Conservation (phyloP, 257 asterid genomes). For the Eustoma russellianum region DNA sequence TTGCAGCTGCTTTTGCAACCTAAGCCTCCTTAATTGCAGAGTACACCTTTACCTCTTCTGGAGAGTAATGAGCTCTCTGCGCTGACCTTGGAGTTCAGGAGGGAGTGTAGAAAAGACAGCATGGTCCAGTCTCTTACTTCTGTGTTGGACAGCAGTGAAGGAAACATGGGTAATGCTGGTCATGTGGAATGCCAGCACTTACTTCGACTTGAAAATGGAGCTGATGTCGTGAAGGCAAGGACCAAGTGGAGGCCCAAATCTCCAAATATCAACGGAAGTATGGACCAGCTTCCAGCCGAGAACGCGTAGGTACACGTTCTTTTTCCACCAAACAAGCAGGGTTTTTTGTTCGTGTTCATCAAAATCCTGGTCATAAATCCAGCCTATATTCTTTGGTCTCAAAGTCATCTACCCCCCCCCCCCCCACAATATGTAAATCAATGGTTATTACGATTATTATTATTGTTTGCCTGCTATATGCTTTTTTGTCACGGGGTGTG, state of each 20-base stretch:
- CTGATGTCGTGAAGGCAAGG: constrained; percentile 80
- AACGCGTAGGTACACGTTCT: constrained; percentile 11
- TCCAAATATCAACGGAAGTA: constrained; percentile 27
- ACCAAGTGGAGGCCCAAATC: constrained; percentile 86
- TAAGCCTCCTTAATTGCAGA: constrained; percentile 29
- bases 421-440: constrained; percentile 9
- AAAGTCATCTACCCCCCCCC: neutral
- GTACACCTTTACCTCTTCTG: constrained; percentile 67
- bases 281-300: constrained; percentile 25
- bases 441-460: neutral
- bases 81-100: constrained; percentile 82
- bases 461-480: too few relatives aligned
- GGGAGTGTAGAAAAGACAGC: constrained; percentile 98
- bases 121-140: constrained; percentile 85
- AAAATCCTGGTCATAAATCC: too few relatives aligned
- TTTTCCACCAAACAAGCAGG: too few relatives aligned
- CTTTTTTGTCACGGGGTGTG: too few relatives aligned
- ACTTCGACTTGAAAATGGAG: constrained; percentile 82
- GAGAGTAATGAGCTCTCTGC: constrained; percentile 83
- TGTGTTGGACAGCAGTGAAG: constrained; percentile 33
- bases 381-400: constrained; percentile 10
- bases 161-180: constrained; percentile 32
- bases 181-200: constrained; percentile 78
- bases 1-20: too few relatives aligned
- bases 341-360: constrained; percentile 9